Evolutionary conservation across 257 asterid genomes (phyloP), one percentile per base, ranked within the genome.

Genomic region (Jacaranda mimosifolia): DNA sequence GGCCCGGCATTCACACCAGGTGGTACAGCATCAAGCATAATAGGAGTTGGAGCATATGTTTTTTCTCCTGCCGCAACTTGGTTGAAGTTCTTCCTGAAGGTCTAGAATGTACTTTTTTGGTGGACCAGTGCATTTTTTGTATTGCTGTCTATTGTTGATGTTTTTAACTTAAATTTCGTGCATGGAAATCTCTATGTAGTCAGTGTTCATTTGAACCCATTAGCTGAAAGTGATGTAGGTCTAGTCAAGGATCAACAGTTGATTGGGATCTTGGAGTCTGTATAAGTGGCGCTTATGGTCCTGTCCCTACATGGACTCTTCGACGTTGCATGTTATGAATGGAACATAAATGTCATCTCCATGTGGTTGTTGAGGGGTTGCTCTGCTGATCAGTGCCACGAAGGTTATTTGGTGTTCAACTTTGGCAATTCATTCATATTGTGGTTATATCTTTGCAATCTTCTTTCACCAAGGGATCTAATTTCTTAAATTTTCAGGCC

Each of bases 261-360:
- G 99, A 95, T 81, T 98, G 99, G 75, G 97, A 91, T 85, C 91
- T 93, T 76, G 99, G 99, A 80, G 98, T 95, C 81, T 87, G 80
- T 72, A 83, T 95, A 79, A 93, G 98, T 88, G 98, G 98, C 12
- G 94, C 99, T 85, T 97, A 98, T 82, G 99, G 97, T 81, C 97
- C 99, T 83, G 99, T 95, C 78, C 99, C 99, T 69, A 93, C 97
- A 75, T 95, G 99, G 99, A 95, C 98, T 79, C 99, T 95, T 83
- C 98, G 93, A 82, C 85, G 78, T 6, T 98, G 99, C 70, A 90
- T 90, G 99, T 95, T 78, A 95, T 95, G 99, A 93, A 93, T 75
- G 99, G 99, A 83, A 95, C 99, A 73, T 95, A 98, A 36, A 95
- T 95, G 99, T 85, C 99, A 77, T 95, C 99, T 72, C 99, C 99